phyloP scores from a whole-genome alignment of 495 filamentous ascomycete genomes.

The Neurospora sp. region DNA sequence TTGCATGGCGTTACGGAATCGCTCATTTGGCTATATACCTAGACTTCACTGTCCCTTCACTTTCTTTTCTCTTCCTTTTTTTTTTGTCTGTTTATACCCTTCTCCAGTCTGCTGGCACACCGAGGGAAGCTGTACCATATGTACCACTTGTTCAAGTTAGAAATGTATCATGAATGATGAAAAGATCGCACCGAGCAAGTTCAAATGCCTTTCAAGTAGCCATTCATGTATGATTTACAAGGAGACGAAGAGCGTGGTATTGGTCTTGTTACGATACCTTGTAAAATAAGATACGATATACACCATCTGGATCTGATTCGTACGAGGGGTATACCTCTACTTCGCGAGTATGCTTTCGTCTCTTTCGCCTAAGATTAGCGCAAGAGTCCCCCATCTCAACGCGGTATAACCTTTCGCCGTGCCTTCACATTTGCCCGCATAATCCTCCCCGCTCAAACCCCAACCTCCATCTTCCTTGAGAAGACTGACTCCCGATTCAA shows the following conservation, averaged over 20 bases:
- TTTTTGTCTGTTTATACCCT: neutral
- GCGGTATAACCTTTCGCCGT: no score
- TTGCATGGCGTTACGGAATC: neutral
- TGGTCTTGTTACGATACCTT: neutral
- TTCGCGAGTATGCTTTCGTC: neutral
- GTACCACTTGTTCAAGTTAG: neutral
- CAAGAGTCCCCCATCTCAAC: no score
- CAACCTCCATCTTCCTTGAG: neutral
- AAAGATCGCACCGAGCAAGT: neutral
- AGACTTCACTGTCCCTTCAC: neutral
- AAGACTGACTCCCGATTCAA: neutral
- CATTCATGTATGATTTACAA: no score
- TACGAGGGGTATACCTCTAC: neutral
- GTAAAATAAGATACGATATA: neutral
- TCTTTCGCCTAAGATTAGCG: no score
- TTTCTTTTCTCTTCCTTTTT: neutral
- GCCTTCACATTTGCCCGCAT: no score
- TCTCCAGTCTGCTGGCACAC: neutral
- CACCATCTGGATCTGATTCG: neutral
- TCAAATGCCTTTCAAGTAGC: no score
- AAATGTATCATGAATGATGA: neutral
- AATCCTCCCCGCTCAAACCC: neutral
- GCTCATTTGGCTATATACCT: neutral
- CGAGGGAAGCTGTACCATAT: neutral
- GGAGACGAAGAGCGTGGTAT: neutral